Evolutionary conservation across 2,329 filamentous ascomycete genomes (phyloP).

Genomic region (Cladosporium colombiae): DNA sequence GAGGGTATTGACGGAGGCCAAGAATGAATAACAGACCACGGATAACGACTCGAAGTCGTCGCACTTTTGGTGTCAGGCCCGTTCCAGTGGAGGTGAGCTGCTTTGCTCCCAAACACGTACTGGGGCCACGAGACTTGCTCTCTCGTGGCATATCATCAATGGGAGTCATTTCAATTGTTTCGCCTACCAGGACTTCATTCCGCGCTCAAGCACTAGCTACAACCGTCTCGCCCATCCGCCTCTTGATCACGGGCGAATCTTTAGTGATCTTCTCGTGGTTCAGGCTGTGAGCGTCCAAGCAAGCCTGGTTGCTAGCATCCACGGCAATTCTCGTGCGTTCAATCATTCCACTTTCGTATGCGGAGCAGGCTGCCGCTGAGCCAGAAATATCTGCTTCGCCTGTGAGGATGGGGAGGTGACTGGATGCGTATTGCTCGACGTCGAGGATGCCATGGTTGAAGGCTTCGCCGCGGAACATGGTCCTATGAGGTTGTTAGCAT

Average conservation of each 20-base stretch:
- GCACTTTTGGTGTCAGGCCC: too few species aligned
- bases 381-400: slow-evolving; percentile 12
- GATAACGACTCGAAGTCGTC: too few species aligned
- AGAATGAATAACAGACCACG: too few species aligned
- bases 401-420: background rate
- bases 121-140: too few species aligned
- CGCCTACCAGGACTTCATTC: background rate
- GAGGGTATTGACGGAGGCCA: too few species aligned
- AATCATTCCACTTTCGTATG: slow-evolving; percentile 24
- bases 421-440: slow-evolving; percentile 8
- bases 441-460: slow-evolving; percentile 27
- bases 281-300: slow-evolving; percentile 25
- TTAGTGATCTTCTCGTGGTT: background rate
- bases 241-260: background rate
- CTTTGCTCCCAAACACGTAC: too few species aligned
- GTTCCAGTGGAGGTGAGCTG: too few species aligned
- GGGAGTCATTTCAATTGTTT: background rate
- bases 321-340: slow-evolving; percentile 25
- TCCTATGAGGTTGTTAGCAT: background rate
- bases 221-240: background rate
- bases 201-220: background rate
- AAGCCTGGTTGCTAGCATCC: slow-evolving; percentile 27
- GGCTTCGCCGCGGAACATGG: slow-evolving; percentile 29
- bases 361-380: slow-evolving; percentile 9
- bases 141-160: background rate